phyloP scores from a whole-genome alignment of 1,284 basidiomycete species.

The Rhodotorula sp. region DNA sequence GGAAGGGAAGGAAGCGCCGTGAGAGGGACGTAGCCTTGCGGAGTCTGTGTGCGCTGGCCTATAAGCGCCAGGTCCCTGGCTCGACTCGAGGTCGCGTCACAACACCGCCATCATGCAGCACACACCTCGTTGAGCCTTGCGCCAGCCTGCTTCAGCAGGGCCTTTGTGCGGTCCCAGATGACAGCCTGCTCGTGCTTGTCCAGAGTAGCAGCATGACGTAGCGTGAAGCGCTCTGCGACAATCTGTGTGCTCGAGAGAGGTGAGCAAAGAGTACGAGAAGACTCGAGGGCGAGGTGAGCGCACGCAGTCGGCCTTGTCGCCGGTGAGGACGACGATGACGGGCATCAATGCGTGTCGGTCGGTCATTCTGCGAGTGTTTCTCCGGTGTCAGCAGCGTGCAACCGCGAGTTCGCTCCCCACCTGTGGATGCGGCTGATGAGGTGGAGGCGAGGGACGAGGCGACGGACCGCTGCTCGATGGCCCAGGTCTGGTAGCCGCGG shows the following conservation, averaged over 20 bases:
- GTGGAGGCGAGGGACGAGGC: no score
- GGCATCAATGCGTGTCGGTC: slow-evolving; percentile 12
- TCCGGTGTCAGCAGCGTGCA: neutral
- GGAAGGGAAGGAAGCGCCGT: slow-evolving; percentile 19
- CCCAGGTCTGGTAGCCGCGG: slow-evolving; percentile 15
- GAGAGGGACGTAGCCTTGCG: slow-evolving; percentile 9
- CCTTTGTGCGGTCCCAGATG: neutral
- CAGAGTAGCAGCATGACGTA: neutral
- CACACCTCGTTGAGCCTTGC: slow-evolving; percentile 9
- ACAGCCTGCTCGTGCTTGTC: neutral
- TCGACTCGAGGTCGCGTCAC: no score
- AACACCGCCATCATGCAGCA: no score
- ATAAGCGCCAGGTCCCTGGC: no score
- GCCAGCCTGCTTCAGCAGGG: slow-evolving; percentile 5
- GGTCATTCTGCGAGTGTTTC: slow-evolving; percentile 10
- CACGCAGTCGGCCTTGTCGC: slow-evolving; percentile 14
- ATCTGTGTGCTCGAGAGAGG: neutral
- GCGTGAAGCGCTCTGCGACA: slow-evolving; percentile 6
- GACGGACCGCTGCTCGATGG: slow-evolving; percentile 19
- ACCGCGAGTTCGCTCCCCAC: neutral
- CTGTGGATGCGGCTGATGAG: neutral
- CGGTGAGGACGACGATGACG: slow-evolving; percentile 19
- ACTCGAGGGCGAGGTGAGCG: neutral
- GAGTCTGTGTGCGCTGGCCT: neutral
- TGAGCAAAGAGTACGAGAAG: neutral